Conservation (phyloP, 495 filamentous ascomycete species). For the Aeminium ludgeri region DNA sequence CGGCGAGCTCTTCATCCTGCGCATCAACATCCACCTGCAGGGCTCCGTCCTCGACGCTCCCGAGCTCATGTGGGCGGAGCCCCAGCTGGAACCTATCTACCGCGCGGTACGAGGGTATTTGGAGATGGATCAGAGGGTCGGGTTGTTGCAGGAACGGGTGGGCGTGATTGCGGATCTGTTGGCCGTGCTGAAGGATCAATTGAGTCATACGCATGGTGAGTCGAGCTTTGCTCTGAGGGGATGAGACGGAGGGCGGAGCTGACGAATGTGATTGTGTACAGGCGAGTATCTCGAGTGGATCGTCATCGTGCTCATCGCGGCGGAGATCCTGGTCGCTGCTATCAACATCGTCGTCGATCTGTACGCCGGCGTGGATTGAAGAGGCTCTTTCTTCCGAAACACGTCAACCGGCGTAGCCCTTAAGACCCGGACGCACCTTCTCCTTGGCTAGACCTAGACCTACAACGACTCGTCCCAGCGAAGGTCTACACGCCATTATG, state of each 20-base stretch:
- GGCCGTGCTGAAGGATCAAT: slow-evolving; percentile 87
- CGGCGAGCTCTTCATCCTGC: slow-evolving; percentile 88
- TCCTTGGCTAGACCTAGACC: too few relatives aligned
- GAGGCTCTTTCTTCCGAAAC: too few relatives aligned
- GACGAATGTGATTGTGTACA: too few relatives aligned
- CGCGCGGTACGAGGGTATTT: slow-evolving; percentile 86
- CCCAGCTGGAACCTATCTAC: slow-evolving; percentile 88
- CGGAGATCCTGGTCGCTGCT: slow-evolving; percentile 84
- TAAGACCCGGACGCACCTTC: too few relatives aligned
- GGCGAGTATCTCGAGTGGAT: slow-evolving; percentile 81
- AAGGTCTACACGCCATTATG: too few relatives aligned
- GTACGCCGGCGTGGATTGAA: slow-evolving; percentile 51
- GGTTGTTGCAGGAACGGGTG: slow-evolving; percentile 71
- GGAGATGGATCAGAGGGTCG: slow-evolving; percentile 95
- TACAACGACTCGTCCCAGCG: too few relatives aligned
- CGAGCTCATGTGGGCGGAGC: slow-evolving; percentile 96
- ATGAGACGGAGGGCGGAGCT: too few relatives aligned
- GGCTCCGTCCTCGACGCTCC: slow-evolving; percentile 93
- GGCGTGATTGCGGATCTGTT: slow-evolving; percentile 89
- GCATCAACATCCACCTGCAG: slow-evolving; percentile 96
- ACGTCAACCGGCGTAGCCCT: too few relatives aligned
- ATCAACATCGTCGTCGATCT: slow-evolving; percentile 94
- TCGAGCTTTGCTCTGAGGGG: too few relatives aligned
- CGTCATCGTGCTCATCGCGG: slow-evolving; percentile 88
- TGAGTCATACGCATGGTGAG: slow-evolving; percentile 78